These are phyloP conservation scores for Pulveroboletus frians DNA, from an alignment of 768 basidiomycete genomes.

Conservation along the genomic window DNA sequence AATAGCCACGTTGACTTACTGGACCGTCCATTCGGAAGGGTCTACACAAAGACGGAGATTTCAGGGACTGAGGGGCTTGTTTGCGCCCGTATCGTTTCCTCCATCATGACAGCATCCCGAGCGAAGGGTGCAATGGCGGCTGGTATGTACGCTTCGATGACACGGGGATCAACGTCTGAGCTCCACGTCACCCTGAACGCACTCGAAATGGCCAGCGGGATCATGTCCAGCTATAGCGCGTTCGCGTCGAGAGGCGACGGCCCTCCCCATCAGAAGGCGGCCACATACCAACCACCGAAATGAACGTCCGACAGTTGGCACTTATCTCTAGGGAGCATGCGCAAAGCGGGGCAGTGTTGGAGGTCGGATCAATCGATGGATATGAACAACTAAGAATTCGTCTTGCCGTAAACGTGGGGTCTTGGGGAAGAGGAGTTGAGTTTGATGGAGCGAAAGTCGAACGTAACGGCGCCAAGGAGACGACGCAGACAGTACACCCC, in stretches of 20 bases:
- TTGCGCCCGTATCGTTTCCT: constrained; percentile 18
- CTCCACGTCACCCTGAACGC: constrained; percentile 15
- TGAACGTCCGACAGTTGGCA: constrained; percentile 3
- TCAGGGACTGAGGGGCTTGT: constrained; percentile 20
- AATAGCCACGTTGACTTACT: constrained; percentile 16
- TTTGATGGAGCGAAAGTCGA: background rate
- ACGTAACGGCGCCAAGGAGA: constrained; percentile 1
- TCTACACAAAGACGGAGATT: constrained; percentile 16
- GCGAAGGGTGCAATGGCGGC: constrained; percentile 6
- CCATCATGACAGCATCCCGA: constrained; percentile 28
- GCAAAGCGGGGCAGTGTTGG: constrained; percentile 14
- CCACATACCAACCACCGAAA: constrained; percentile 4
- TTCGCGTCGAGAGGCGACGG: constrained; percentile 10
- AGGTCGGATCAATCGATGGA: constrained; percentile 4
- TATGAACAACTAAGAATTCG: background rate
- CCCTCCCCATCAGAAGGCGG: constrained; percentile 3
- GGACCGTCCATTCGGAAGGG: constrained; percentile 7
- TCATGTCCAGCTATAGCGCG: constrained; percentile 8
- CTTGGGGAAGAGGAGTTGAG: background rate
- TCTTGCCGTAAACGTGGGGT: constrained; percentile 2
- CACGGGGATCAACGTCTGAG: constrained; percentile 25
- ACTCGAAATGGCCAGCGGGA: constrained; percentile 14
- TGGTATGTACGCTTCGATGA: constrained; percentile 16
- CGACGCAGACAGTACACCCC: background rate
- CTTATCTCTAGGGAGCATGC: constrained; percentile 1